Conservation (phyloP, 2,329 filamentous ascomycete species). For the Colletotrichum liriopes region DNA sequence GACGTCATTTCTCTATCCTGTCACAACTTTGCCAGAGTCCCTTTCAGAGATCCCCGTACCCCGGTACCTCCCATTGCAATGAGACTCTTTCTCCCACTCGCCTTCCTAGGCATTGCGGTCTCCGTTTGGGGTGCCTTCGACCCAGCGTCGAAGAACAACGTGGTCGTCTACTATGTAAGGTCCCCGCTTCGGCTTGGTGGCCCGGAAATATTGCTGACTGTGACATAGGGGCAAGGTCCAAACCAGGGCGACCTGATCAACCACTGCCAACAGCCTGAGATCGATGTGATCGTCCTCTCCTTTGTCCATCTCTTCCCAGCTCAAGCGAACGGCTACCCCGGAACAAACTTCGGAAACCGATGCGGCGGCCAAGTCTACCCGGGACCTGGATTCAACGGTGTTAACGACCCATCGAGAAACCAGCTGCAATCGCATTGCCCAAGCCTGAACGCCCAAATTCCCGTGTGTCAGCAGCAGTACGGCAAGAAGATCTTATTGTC, state of each 20-base stretch:
- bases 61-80: background rate
- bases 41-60: no score
- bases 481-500: constrained; percentile 60
- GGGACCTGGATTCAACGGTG: constrained; percentile 52
- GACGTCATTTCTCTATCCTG: background rate
- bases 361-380: constrained; percentile 53
- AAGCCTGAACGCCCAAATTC: constrained; percentile 54
- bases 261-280: constrained; percentile 56
- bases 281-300: constrained; percentile 61
- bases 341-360: constrained; percentile 59
- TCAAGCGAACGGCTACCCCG: constrained; percentile 59
- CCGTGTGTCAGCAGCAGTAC: constrained; percentile 54
- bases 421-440: constrained; percentile 54
- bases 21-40: background rate
- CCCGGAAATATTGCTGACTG: background rate
- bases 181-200: no score
- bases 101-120: constrained; percentile 18
- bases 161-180: constrained; percentile 60
- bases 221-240: constrained; percentile 56
- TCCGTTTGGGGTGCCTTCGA: constrained; percentile 46
- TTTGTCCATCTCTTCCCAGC: constrained; percentile 60
- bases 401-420: constrained; percentile 51
- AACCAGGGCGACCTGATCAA: constrained; percentile 54
- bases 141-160: constrained; percentile 54
- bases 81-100: background rate